A percentile compares a stretch with the other conserved stretches of the same genome.
Conservation (phyloP, 2,329 filamentous ascomycete species). For the Coleophoma cylindrospora region DNA sequence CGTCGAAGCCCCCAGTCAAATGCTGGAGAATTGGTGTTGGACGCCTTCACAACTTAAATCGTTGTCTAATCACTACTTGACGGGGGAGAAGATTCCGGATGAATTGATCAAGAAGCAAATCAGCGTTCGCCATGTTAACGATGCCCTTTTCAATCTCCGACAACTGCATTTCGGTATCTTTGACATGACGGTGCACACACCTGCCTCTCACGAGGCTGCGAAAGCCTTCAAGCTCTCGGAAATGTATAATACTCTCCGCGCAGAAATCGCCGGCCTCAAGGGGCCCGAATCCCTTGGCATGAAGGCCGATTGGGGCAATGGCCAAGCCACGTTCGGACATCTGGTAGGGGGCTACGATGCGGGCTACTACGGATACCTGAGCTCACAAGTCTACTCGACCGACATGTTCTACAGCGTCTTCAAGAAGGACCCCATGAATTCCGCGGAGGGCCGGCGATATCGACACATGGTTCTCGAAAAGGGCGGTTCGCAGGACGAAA, state of each 20-base stretch:
- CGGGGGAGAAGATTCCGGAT: slow-evolving; percentile 65
- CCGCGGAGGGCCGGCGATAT: slow-evolving; percentile 68
- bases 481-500: slow-evolving; percentile 75
- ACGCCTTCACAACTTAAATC: slow-evolving; percentile 57
- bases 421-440: slow-evolving; percentile 73
- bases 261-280: slow-evolving; percentile 67
- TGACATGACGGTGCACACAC: slow-evolving; percentile 76
- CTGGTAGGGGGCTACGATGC: slow-evolving; percentile 82
- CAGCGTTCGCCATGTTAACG: slow-evolving; percentile 75
- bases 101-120: slow-evolving; percentile 71
- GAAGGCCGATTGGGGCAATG: slow-evolving; percentile 59
- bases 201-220: slow-evolving; percentile 62
- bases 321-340: slow-evolving; percentile 77
- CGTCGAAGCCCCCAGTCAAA: slow-evolving; percentile 67
- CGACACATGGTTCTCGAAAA: slow-evolving; percentile 73
- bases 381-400: slow-evolving; percentile 73
- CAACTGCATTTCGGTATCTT: slow-evolving; percentile 80
- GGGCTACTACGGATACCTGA: slow-evolving; percentile 74
- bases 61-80: slow-evolving; percentile 70
- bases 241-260: slow-evolving; percentile 68
- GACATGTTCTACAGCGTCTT: slow-evolving; percentile 86
- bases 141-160: slow-evolving; percentile 70
- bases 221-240: slow-evolving; percentile 59
- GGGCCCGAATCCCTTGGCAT: slow-evolving; percentile 65
- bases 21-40: slow-evolving; percentile 77